These are phyloP conservation scores for Solanum clarkiae DNA, from an alignment of 257 asterid species.

Conservation along the genomic window DNA sequence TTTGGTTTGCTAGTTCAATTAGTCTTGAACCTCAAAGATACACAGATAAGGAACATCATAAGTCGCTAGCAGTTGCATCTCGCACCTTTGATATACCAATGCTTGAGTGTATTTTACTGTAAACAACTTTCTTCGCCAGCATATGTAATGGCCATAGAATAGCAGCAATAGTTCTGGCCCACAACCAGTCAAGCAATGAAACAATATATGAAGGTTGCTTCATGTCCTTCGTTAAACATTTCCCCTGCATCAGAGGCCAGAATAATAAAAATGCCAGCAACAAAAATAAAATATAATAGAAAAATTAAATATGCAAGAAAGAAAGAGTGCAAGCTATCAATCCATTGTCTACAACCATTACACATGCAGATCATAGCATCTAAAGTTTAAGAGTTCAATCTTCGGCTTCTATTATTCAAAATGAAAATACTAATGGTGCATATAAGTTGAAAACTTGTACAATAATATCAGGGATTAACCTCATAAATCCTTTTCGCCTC, in stretches of 20 bases:
- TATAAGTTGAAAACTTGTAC: background rate
- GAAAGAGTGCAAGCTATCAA: background rate
- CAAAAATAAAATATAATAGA: background rate
- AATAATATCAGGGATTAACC: conserved; percentile 20
- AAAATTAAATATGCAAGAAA: background rate
- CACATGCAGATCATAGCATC: background rate
- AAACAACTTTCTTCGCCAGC: conserved; percentile 66
- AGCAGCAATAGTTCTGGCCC: conserved; percentile 52
- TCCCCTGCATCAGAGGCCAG: conserved; percentile 40
- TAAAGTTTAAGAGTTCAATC: background rate
- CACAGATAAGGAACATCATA: background rate
- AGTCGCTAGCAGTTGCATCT: background rate
- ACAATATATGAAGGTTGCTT: conserved; percentile 50
- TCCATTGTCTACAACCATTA: background rate
- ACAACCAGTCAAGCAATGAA: conserved; percentile 55
- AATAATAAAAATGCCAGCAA: background rate
- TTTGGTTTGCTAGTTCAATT: background rate
- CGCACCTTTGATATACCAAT: conserved; percentile 81
- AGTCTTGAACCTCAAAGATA: background rate
- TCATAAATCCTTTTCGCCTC: conserved; percentile 76
- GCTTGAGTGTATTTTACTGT: conserved; percentile 58
- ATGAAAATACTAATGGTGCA: background rate
- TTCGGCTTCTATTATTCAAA: background rate
- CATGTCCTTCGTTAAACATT: conserved; percentile 52
- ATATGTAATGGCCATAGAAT: conserved; percentile 63